Base-by-base conservation (phyloP, 2,329 filamentous ascomycete genomes). In the Sphaerulina vaccinii region DNA sequence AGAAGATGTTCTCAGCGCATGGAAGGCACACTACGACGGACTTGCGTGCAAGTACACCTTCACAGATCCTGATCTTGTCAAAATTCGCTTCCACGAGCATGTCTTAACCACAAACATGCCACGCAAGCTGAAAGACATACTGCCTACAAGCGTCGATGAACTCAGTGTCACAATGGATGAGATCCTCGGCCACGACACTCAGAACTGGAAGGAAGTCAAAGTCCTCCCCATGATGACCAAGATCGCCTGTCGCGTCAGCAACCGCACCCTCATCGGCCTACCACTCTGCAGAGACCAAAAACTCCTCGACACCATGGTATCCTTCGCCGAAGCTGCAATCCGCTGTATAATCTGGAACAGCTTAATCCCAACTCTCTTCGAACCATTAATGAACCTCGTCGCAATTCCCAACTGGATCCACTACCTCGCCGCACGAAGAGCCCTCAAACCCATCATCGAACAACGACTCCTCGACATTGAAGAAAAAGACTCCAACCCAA, bases 261-360 rank as follows among this genome's bases (percentile, higher is more conserved):
- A 76, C 59, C 69, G 71, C n/a, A 67, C 75, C 54, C 68, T 78
- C 27, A 70, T 77, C 40, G 75, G 75, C 1, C 38, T 67, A 6
- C 67, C 71, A n/a, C 62, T 77, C 0, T 76, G 73, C 60, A 73
- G 73, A 22, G 71, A 81, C 54, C 59, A 70, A 19, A 64, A 67
- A 5, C 79, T 79, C 50, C 65, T 82, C 36, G 61, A 71, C n/a
- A 67, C 70, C 47, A 77, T 78, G 59, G 66, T 77, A 6, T 65
- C 65, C 21, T 83, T 82, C 54, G 76, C 79, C 24, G 72, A 77
- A 52, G 73, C 73, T 43, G 73, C 81, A 2, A 65, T 70, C n/a
- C 58, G 61, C 6, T 62, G 50, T 29, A 60, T 68, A 13, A 66
- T 78, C 2, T 79, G 80, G 0, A 67, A 67, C 6, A 65, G 76